Conservation (phyloP, 805 yeast species). For the Kluyveromyces nonfermentans region DNA sequence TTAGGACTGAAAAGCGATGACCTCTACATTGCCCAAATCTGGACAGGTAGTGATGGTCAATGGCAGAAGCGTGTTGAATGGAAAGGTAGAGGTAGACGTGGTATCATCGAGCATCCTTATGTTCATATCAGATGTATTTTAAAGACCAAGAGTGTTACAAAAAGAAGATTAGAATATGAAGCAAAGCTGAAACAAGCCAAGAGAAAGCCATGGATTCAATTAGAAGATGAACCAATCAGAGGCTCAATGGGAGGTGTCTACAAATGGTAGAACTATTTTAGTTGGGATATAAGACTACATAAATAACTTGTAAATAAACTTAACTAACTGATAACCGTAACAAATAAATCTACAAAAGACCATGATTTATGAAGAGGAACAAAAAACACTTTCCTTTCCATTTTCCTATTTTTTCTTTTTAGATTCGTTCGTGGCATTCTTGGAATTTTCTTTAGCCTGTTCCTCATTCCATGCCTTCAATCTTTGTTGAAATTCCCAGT, state of each 20-base stretch:
- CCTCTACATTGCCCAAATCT: slow-evolving; percentile 66
- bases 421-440: slow-evolving; percentile 4
- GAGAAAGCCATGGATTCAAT: slow-evolving; percentile 44
- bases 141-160: slow-evolving; percentile 52
- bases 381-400: slow-evolving; percentile 8
- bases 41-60: slow-evolving; percentile 87
- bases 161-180: slow-evolving; percentile 52
- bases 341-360: background rate
- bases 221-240: slow-evolving; percentile 38
- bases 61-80: slow-evolving; percentile 63
- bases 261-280: slow-evolving; percentile 38
- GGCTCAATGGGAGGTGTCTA: slow-evolving; percentile 43
- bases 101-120: slow-evolving; percentile 64
- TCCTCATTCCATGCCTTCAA: slow-evolving; percentile 26
- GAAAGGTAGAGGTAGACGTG: slow-evolving; percentile 87
- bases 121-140: slow-evolving; percentile 75
- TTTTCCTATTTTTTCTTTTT: slow-evolving; percentile 6
- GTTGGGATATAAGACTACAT: background rate
- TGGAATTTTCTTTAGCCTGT: slow-evolving; percentile 19
- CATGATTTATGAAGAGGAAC: background rate
- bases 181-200: slow-evolving; percentile 36
- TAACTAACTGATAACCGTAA: background rate
- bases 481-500: slow-evolving; percentile 42
- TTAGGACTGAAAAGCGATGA: slow-evolving; percentile 51
- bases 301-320: slow-evolving; percentile 6